These are phyloP conservation scores for Didymella arachidicola DNA, from an alignment of 2,329 filamentous ascomycete genomes.

Conservation along the genomic window DNA sequence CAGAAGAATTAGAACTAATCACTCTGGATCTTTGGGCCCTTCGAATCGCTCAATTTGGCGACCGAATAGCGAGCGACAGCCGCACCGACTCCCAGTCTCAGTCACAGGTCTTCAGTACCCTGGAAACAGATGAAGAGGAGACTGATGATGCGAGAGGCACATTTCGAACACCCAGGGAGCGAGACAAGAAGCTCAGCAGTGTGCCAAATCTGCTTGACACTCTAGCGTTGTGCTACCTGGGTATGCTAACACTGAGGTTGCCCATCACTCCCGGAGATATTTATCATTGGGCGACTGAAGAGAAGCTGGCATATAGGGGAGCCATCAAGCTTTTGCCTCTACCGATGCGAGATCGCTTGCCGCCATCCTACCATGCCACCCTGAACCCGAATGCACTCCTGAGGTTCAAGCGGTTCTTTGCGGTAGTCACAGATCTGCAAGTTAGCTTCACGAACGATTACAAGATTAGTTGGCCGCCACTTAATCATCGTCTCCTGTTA, in stretches of 20 bases:
- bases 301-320: conserved; percentile 75
- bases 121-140: conserved; percentile 55
- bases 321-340: conserved; percentile 66
- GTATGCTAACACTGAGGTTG: conserved; percentile 74
- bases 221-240: conserved; percentile 81
- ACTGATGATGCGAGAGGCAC: conserved; percentile 40
- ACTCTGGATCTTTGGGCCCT: conserved; percentile 87
- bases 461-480: conserved; percentile 72
- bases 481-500: conserved; percentile 74
- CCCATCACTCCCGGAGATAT: conserved; percentile 80
- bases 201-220: conserved; percentile 75
- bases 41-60: conserved; percentile 67
- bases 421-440: conserved; percentile 67
- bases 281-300: conserved; percentile 69
- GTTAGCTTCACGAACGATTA: conserved; percentile 72
- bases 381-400: conserved; percentile 63
- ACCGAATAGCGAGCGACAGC: conserved; percentile 50
- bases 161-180: conserved; percentile 37
- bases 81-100: conserved; percentile 54
- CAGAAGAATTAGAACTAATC: conserved; percentile 76
- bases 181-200: conserved; percentile 59
- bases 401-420: conserved; percentile 67
- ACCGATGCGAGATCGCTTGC: conserved; percentile 71
- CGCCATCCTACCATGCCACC: conserved; percentile 65
- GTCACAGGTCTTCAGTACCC: conserved; percentile 66